Base-by-base conservation (phyloP, 2,329 filamentous ascomycete species). In the Scedosporium boydii region DNA sequence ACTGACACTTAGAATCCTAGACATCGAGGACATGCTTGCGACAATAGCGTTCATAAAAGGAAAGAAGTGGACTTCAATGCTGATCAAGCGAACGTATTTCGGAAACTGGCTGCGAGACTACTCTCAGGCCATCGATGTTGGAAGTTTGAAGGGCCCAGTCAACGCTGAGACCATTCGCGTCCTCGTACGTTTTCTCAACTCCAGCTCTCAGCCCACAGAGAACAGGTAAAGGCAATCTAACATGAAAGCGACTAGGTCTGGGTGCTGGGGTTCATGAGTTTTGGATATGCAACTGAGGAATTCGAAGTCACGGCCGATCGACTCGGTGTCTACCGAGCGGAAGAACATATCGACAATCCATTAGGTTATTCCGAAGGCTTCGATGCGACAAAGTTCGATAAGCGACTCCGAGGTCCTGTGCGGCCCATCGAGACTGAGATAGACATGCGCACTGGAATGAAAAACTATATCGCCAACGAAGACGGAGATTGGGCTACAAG, bases 391-490 rank as follows among this genome's bases (percentile, higher is more conserved):
- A 84, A 89, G 69, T 92, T 85, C 70, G 95, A 98, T 72, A 77
- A 82, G 44, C 87, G 95, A 27, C 84, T 98, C 6, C 88, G 95
- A 59, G 89, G 87, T 1, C 93, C 93, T 0, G 86, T 98, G 7
- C 78, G 85, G 64, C 82, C 83, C 4, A 74, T 83, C 48, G 90
- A 95, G 70, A 84, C 90, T 21, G 86, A 90, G 64, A 83, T 95
- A 63, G 90, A 95, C 69, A 77, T 77, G 41, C 77, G 82, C 5
- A 95, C 90, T 1, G 93, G 93, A n/a, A 96, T 99, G 93, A 99
- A 98, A 76, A 98, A 98, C 73, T 99, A 99, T 74, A 98, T 99
- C 67, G 87, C 93, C 64, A 98, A 97, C 70, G 93, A 98, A 73
- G 79, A 77, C 14, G 91, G 92, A 4, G 83, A 85, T 48, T 97